Evolutionary conservation across 176 grass and related monocot species (phyloP), one percentile per base, ranked within the genome.

Genomic region (Aegilops sharonensis): DNA sequence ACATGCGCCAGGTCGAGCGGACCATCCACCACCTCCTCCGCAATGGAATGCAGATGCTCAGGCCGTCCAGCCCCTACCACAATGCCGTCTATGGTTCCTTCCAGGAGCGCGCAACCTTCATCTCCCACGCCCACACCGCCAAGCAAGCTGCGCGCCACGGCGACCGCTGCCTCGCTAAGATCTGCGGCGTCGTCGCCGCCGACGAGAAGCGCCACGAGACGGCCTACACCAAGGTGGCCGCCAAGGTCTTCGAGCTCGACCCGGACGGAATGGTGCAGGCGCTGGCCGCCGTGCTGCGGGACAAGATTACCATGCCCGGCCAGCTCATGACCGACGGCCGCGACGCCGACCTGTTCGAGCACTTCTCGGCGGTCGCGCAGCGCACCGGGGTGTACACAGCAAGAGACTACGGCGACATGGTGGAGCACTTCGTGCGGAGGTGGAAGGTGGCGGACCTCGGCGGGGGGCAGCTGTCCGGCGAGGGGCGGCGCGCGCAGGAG

Each of bases 1-100:
- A 87, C 79, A 87, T 87, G 86, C 86, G 86, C 79, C 86, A 82
- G 86, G 79, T 88, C 3, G 86, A 88, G 86, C 3, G 24, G 45
- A 88, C 86, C 60, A 21, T 60, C 15, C 79, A 88, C 70, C 70
- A 77, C 79, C 86, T 83, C 86, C 86, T 88, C 70, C 47, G 71
- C 79, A 82, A 88, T 62, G 86, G 86, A 61, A 88, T 88, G 86
- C 31, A 3, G 18, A 39, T 29, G 42, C 23, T 50, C 72, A 24
- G 42, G 23, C 42, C 72, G 6, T 75, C 42, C 72, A 50, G 72
- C 72, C 72, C 72, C 72, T 75, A 75, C 72, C 72, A 75, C 72
- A 74, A 45, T 39, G 72, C 42, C 13, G 13, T 75, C 6, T 75
- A 75, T 13, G 72, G 42, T 25, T 43, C 72, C 42, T 75, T 75